Evolutionary conservation across 495 filamentous ascomycete genomes (phyloP), one percentile per base, ranked within the genome.

Genomic region (Annulohypoxylon nitens): DNA sequence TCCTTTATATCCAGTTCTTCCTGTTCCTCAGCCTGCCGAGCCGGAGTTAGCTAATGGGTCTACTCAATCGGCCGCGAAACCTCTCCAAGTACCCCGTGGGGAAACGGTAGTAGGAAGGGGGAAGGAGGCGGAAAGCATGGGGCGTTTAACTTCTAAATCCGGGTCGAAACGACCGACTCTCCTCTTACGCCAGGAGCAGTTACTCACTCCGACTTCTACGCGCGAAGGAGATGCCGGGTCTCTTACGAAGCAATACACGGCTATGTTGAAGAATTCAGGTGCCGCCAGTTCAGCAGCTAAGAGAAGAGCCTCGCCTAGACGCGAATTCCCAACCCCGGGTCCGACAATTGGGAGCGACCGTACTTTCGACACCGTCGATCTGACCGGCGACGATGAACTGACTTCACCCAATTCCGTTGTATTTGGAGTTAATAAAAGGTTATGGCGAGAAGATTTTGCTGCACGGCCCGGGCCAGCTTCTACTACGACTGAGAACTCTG

Each of bases 321-420:
- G 63, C 55, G 73, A 55, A 50, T 67, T 74, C 55, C 62, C 30
- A 5, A 71, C 77, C 14, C 77, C 75, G n/a, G 78, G 65, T 43
- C 70, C 70, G 64, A 73, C 57, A 33, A 47, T 61, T 2, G 79
- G 78, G 65, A 83, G 61, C 37, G 59, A 62, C 26, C 67, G 53
- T 51, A 58, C 57, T 36, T 54, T 91, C 36, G 90, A 92, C 55
- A 82, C 90, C 0, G 86, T 96, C 63, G 93, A 96, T 74, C 78
- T 97, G 43, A 96, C 93, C 1, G 88, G 85, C 12, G 89, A 88
- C 43, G 88, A 81, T 74, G 68, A 64, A 73, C 78, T 20, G 69
- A 79, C 41, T 53, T 81, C 45, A 33, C 73, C 83, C 18, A 81
- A 78, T 54, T 83, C 83, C 5, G 61, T 84, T 64, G 81, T 81